These are phyloP conservation scores for Xylaria sp. DNA, from an alignment of 2,329 filamentous ascomycete species.

Conservation along the genomic window DNA sequence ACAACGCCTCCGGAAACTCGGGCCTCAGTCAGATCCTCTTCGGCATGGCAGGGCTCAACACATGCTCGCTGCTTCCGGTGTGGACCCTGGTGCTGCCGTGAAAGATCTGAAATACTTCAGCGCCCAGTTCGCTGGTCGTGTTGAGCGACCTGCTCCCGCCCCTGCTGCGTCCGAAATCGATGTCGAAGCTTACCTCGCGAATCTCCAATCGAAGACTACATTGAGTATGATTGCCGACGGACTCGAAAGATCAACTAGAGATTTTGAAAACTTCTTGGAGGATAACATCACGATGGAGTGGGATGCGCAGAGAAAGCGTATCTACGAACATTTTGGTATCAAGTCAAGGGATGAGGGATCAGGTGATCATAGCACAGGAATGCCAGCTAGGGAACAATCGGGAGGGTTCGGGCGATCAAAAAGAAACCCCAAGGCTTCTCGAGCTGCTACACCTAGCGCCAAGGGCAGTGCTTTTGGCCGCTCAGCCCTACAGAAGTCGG, in stretches of 20 bases:
- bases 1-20: conserved; percentile 82
- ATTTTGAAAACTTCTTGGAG: conserved; percentile 94
- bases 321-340: conserved; percentile 97
- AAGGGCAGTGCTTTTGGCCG: conserved; percentile 69
- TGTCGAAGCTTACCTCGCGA: conserved; percentile 82
- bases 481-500: conserved; percentile 81
- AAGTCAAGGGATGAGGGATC: conserved; percentile 65
- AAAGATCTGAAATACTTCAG: conserved; percentile 87
- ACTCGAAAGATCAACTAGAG: conserved; percentile 86
- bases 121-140: conserved; percentile 60
- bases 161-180: conserved; percentile 68
- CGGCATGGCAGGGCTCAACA: conserved; percentile 81
- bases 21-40: conserved; percentile 66
- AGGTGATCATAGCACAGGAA: conserved; percentile 48
- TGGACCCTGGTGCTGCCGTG: conserved; percentile 86
- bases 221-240: conserved; percentile 91
- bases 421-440: conserved; percentile 57
- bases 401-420: conserved; percentile 71
- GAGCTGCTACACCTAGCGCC: conserved; percentile 51
- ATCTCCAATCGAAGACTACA: conserved; percentile 89
- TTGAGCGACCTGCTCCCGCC: conserved; percentile 54
- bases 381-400: conserved; percentile 59
- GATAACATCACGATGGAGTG: conserved; percentile 96
- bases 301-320: conserved; percentile 90
- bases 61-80: conserved; percentile 90